phyloP scores from a whole-genome alignment of 306 rosid genomes.

The Cicer yamashitae region DNA sequence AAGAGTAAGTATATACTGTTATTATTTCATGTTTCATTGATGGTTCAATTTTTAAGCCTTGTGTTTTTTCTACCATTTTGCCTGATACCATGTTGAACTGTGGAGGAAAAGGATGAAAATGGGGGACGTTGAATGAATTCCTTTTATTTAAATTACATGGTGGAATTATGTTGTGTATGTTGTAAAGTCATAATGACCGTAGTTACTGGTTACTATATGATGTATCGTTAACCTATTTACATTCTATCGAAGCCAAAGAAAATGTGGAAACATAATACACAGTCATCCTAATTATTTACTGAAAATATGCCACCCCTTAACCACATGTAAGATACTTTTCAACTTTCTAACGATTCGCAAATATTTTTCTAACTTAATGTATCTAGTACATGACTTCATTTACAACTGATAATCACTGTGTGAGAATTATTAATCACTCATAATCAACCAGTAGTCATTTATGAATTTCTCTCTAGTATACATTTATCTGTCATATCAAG shows the following conservation, averaged over 20 bases:
- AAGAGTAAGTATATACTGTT: conserved; percentile 58
- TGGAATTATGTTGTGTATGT: not conserved
- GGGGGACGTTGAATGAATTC: not conserved
- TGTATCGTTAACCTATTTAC: not conserved
- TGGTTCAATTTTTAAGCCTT: not conserved
- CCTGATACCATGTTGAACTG: not conserved
- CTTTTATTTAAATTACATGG: not conserved
- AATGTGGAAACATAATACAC: not conserved
- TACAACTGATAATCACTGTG: conserved; percentile 16
- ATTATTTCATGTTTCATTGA: conserved; percentile 15
- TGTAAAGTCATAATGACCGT: not conserved
- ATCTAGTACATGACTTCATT: not conserved
- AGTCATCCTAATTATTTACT: not conserved
- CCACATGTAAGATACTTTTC: not conserved
- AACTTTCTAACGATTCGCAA: not conserved
- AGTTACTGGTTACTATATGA: not conserved
- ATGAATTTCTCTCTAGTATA: not conserved
- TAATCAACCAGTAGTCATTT: not conserved
- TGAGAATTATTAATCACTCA: not conserved
- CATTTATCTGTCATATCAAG: not conserved
- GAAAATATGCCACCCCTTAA: not conserved
- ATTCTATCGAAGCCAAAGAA: conserved; percentile 11
- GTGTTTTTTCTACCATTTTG: not conserved
- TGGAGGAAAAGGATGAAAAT: not conserved
- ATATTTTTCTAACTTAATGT: conserved; percentile 1